Evolutionary conservation across 345 rosid genomes (phyloP).

Genomic region (Sonneratia alba): DNA sequence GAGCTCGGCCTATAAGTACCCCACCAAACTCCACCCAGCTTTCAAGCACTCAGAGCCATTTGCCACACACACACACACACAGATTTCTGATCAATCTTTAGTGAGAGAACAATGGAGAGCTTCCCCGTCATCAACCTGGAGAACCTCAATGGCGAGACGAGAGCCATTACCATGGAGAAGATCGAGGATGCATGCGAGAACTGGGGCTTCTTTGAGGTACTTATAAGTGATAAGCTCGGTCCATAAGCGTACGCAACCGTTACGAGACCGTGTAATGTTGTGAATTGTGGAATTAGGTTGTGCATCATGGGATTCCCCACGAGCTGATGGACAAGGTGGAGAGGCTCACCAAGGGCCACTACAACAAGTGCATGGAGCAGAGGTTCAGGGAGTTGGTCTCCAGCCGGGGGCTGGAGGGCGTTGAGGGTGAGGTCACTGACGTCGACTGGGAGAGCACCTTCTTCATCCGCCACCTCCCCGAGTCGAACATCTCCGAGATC

Average conservation of each 20-base stretch:
- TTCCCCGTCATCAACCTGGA: conserved; percentile 65
- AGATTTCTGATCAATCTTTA: neutral
- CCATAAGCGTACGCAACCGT: too few relatives aligned
- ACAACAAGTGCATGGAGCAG: conserved; percentile 78
- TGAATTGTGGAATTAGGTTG: conserved; percentile 23
- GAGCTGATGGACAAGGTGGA: conserved; percentile 72
- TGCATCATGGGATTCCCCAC: conserved; percentile 66
- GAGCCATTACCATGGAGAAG: conserved; percentile 45
- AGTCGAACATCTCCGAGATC: conserved; percentile 48
- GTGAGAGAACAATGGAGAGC: conserved; percentile 33
- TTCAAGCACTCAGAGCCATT: neutral
- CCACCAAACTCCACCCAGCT: neutral
- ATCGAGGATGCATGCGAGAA: conserved; percentile 94
- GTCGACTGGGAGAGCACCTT: conserved; percentile 96
- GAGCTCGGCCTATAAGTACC: neutral
- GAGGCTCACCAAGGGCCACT: conserved; percentile 63
- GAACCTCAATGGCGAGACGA: conserved; percentile 59
- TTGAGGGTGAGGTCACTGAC: conserved; percentile 52
- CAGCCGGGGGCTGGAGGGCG: conserved; percentile 50
- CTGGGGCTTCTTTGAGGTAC: conserved; percentile 98
- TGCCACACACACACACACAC: too few relatives aligned
- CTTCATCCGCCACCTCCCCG: conserved; percentile 60
- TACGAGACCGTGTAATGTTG: too few relatives aligned
- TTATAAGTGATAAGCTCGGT: neutral
- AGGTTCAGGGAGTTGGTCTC: conserved; percentile 69